Evolutionary conservation across 208 protist species (phyloP).

Genomic region (Wallacemonas sp.): DNA sequence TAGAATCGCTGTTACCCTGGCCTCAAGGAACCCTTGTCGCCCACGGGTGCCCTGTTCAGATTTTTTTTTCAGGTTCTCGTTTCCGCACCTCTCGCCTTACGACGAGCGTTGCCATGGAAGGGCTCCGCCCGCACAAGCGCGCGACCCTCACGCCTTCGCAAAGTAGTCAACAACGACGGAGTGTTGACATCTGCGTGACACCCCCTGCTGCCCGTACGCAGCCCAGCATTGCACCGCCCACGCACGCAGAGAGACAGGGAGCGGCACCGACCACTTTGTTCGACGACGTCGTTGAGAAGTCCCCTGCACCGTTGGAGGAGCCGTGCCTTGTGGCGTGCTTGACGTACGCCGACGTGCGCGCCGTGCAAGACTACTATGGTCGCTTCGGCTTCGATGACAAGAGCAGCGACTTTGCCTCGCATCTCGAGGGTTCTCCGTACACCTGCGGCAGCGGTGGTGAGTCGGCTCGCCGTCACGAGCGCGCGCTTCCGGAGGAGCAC

Average conservation of each 20-base stretch:
- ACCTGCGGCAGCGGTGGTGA: too few species aligned
- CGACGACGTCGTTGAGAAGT: too few species aligned
- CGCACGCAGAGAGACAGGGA: too few species aligned
- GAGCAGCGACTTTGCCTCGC: background rate
- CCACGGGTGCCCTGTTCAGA: too few species aligned
- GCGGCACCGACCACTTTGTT: too few species aligned
- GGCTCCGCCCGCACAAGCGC: conserved; percentile 1
- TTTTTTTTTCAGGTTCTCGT: background rate
- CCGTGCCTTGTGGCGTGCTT: background rate
- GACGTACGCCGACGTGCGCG: conserved; percentile 14
- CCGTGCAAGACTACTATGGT: conserved; percentile 6
- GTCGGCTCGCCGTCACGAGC: too few species aligned
- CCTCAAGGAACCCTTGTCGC: too few species aligned
- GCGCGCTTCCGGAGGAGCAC: too few species aligned
- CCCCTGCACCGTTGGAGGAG: background rate
- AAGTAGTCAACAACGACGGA: background rate
- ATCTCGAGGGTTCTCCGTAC: too few species aligned
- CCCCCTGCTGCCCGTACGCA: background rate
- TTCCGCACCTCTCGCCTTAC: background rate
- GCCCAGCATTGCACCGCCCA: too few species aligned
- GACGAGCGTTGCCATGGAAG: background rate
- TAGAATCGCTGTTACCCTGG: too few species aligned
- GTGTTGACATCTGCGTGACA: background rate
- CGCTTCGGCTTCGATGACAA: background rate
- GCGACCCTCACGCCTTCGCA: background rate